Evolutionary conservation across 192 early-diverging fungal genomes (phyloP).

Genomic region (Geosiphon pyriformis): DNA sequence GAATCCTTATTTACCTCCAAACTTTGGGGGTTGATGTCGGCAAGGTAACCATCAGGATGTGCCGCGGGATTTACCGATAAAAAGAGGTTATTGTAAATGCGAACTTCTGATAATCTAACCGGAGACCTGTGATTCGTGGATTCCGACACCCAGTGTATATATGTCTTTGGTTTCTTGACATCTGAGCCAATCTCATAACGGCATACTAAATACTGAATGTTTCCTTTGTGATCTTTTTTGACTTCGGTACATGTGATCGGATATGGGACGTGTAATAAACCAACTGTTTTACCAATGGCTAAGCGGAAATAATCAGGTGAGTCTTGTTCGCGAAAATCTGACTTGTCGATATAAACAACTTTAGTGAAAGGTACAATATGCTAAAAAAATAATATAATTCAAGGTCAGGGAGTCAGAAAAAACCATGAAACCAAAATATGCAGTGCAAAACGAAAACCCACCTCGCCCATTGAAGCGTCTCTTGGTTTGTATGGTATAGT

Average conservation of each 20-base stretch:
- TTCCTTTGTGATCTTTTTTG: constrained; percentile 71
- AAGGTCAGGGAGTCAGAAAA: background rate
- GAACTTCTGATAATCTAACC: constrained; percentile 73
- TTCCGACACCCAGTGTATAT: constrained; percentile 98
- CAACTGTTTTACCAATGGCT: constrained; percentile 90
- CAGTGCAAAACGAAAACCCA: background rate
- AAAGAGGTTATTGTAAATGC: constrained; percentile 86
- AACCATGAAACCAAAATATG: background rate
- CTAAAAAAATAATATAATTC: background rate
- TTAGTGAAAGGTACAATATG: constrained; percentile 87
- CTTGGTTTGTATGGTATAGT: constrained; percentile 86
- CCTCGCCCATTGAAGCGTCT: constrained; percentile 76
- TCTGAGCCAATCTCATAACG: constrained; percentile 66
- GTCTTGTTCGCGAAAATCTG: constrained; percentile 91
- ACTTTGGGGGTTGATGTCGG: constrained; percentile 81
- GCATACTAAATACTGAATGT: constrained; percentile 76
- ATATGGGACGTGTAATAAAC: constrained; percentile 77
- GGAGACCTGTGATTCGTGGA: constrained; percentile 78
- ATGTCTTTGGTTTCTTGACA: constrained; percentile 88
- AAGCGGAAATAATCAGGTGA: constrained; percentile 96
- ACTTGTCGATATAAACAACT: constrained; percentile 89
- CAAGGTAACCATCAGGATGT: constrained; percentile 86
- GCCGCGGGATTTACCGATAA: constrained; percentile 80
- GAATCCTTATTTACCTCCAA: constrained; percentile 64
- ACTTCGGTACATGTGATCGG: constrained; percentile 85